Base-by-base conservation (phyloP, 2,329 filamentous ascomycete species). In the Furcasterigmium furcatum region DNA sequence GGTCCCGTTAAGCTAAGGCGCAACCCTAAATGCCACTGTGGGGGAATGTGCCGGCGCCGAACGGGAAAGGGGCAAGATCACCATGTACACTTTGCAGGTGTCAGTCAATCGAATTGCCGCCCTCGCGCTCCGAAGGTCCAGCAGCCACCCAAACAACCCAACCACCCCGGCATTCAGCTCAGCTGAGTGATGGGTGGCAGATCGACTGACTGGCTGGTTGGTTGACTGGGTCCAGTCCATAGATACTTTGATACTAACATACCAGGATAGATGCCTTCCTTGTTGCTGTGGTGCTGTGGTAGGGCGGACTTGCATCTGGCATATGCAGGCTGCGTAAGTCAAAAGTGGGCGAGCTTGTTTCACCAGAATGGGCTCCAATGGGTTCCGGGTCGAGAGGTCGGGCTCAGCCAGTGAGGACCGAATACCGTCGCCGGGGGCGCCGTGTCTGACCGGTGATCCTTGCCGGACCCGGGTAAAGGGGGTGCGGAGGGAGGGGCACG, bases 271-370 rank as follows among this genome's bases (percentile, higher is more conserved):
- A n/a, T n/a, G n/a, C n/a, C n/a, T n/a, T n/a, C n/a, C n/a, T n/a
- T n/a, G n/a, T n/a, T n/a, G 24, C 24, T 12, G 24, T 27, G 24
- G 7, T 12, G 24, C 12, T 27, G 24, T n/a, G n/a, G n/a, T n/a
- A n/a, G n/a, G n/a, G 24, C 7, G 24, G 24, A 27, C 24, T 27
- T 43, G 41, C 32, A 43, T 35, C 41, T 43, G 41, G 41, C 32
- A 43, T 43, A 25, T 43, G 41, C 41, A 29, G 16, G 41, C 32
- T 43, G 41, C 41, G 32, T 43, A 43, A 43, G 41, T 43, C 32
- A 43, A 43, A 43, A 43, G 41, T 43, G 41, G 41, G 41, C 22
- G 21, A 25, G 21, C 41, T 12, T 43, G 41, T 43, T 43, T 43
- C 41, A 43, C 40, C 40, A 42, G 12, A 32, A 42, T 4, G 19